Percentiles rank a stretch among this genome's conserved stretches.
Conservation (phyloP, 2,329 filamentous ascomycete genomes). For the Drechslera avenae region DNA sequence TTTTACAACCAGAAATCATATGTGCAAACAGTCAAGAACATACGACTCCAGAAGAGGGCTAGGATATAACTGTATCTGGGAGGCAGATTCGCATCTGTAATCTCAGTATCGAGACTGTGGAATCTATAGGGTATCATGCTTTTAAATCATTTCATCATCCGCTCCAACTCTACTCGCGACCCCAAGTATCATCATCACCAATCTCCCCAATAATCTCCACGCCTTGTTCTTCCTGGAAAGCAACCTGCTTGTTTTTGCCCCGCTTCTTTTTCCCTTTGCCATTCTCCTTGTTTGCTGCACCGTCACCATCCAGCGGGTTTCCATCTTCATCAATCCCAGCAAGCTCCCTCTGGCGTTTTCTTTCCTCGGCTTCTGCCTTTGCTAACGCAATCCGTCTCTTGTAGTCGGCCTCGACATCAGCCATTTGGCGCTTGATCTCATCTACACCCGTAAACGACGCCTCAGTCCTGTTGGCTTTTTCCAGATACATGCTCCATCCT, state of each 20-base stretch:
- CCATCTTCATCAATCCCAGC: conserved; percentile 33
- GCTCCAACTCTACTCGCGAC: conserved; percentile 11
- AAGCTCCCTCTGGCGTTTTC: conserved; percentile 41
- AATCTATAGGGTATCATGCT: conserved; percentile 9
- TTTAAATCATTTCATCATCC: not conserved
- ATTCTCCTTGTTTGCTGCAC: conserved; percentile 28
- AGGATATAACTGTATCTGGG: no score
- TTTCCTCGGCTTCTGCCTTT: conserved; percentile 40
- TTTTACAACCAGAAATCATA: no score
- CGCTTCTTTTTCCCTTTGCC: conserved; percentile 40
- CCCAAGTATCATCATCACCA: conserved; percentile 39
- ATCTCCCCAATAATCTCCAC: conserved; percentile 38
- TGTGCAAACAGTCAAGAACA: no score
- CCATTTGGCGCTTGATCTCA: conserved; percentile 40
- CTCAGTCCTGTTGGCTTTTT: conserved; percentile 37
- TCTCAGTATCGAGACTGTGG: not conserved
- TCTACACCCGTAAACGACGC: conserved; percentile 46
- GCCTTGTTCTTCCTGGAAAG: conserved; percentile 35
- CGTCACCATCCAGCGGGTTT: conserved; percentile 17
- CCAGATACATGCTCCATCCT: conserved; percentile 49
- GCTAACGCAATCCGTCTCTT: conserved; percentile 46
- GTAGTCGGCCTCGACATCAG: conserved; percentile 32
- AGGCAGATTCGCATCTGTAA: no score
- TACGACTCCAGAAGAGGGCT: no score
- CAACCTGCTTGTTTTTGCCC: conserved; percentile 34